phyloP scores from a whole-genome alignment of 371 early-diverging fungal genomes.

The Lichtheimia corymbifera region DNA sequence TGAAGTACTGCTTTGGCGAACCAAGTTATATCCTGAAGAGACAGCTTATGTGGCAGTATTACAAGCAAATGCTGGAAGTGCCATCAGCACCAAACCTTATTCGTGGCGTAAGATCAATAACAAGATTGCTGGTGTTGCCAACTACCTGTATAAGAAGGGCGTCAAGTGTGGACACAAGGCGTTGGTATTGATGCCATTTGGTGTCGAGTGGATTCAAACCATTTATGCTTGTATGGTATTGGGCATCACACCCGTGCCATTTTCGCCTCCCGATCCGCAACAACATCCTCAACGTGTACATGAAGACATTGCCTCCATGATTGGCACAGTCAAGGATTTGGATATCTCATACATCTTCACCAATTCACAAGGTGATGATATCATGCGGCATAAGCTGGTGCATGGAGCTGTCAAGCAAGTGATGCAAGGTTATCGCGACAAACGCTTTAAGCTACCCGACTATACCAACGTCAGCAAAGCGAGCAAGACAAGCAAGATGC shows the following conservation, averaged over 20 bases:
- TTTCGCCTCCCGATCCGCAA: conserved; percentile 65
- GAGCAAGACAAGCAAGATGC: conserved; percentile 50
- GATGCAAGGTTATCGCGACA: conserved; percentile 32
- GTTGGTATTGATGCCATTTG: conserved; percentile 69
- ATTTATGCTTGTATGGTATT: conserved; percentile 81
- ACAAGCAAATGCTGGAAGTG: conserved; percentile 16
- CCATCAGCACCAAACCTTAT: conserved; percentile 59
- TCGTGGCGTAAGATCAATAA: conserved; percentile 72
- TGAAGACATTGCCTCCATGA: conserved; percentile 69
- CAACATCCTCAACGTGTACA: conserved; percentile 49
- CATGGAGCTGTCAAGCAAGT: conserved; percentile 33
- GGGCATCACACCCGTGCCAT: conserved; percentile 75
- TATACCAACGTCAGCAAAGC: conserved; percentile 61
- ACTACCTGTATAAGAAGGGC: conserved; percentile 59
- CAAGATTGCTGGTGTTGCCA: conserved; percentile 69
- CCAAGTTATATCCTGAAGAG: conserved; percentile 66
- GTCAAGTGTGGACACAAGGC: conserved; percentile 62
- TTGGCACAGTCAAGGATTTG: conserved; percentile 64
- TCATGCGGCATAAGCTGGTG: conserved; percentile 58
- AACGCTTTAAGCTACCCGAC: conserved; percentile 35
- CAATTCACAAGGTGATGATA: conserved; percentile 65
- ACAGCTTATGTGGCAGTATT: conserved; percentile 62
- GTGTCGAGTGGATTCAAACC: conserved; percentile 73
- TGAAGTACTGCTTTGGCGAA: conserved; percentile 74
- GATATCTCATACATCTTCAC: conserved; percentile 59